A percentile compares a stretch with the other conserved stretches of the same genome.
These are phyloP conservation scores for Citrus inodora DNA, from an alignment of 345 rosid genomes.

Conservation along the genomic window DNA sequence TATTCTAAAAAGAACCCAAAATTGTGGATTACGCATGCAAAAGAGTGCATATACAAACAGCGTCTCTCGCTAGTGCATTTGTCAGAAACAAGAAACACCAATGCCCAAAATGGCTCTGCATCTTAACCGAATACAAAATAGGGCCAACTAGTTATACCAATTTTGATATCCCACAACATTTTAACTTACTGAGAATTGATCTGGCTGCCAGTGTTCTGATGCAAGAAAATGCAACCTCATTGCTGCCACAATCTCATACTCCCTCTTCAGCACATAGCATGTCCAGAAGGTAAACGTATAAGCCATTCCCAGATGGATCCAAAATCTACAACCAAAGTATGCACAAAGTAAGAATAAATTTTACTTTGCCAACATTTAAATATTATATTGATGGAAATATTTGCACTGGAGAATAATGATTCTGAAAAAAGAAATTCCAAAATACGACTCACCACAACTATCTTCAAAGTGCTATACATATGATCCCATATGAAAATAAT, in stretches of 20 bases:
- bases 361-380: not conserved
- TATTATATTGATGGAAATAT: not conserved
- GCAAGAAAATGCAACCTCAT: conserved; percentile 94
- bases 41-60: not conserved
- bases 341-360: not conserved
- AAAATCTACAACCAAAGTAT: conserved; percentile 53
- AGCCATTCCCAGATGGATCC: conserved; percentile 89
- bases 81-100: not conserved
- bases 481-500: not conserved
- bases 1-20: not conserved
- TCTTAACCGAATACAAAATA: not conserved
- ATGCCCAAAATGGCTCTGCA: not conserved
- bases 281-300: conserved; percentile 92
- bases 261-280: conserved; percentile 72
- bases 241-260: conserved; percentile 67
- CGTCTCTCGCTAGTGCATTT: not conserved
- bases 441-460: not conserved
- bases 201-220: conserved; percentile 67
- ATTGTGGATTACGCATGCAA: not conserved
- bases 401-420: not conserved
- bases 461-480: not conserved
- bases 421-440: not conserved
- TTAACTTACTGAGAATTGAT: conserved; percentile 74
- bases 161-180: not conserved
- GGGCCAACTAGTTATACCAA: not conserved